These are phyloP conservation scores for Phytophthora idaei DNA, from an alignment of 352 stramenopile genomes.

Conservation along the genomic window DNA sequence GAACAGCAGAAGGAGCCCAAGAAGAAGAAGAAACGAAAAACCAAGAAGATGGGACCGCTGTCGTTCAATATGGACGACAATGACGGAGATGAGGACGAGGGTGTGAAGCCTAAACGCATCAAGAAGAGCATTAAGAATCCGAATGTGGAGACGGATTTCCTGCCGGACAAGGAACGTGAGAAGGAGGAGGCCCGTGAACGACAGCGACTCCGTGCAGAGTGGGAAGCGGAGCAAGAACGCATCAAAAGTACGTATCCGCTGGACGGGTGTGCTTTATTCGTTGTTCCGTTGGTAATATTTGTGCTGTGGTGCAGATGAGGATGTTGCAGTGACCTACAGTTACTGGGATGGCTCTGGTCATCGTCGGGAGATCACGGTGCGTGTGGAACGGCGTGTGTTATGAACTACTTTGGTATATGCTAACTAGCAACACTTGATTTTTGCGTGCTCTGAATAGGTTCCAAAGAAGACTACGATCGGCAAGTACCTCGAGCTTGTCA, in stretches of 20 bases:
- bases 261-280: background rate
- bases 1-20: slow-evolving; percentile 34
- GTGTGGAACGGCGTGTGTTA: slow-evolving; percentile 1
- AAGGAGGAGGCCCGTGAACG: slow-evolving; percentile 77
- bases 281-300: background rate
- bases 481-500: slow-evolving; percentile 87
- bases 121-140: slow-evolving; percentile 93
- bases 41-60: slow-evolving; percentile 75
- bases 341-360: slow-evolving; percentile 99
- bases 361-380: slow-evolving; percentile 89
- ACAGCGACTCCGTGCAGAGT: slow-evolving; percentile 90
- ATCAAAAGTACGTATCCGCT: slow-evolving; percentile 86
- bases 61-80: slow-evolving; percentile 87
- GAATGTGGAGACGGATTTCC: slow-evolving; percentile 94
- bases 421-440: background rate
- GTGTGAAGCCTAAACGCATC: slow-evolving; percentile 37
- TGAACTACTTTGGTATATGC: background rate
- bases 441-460: slow-evolving; percentile 39
- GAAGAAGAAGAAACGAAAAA: slow-evolving; percentile 83
- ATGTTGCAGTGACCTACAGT: slow-evolving; percentile 96
- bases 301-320: slow-evolving; percentile 62
- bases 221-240: slow-evolving; percentile 91
- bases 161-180: slow-evolving; percentile 94
- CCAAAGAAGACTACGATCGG: slow-evolving; percentile 93
- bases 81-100: slow-evolving; percentile 45